These are phyloP conservation scores for Daldinia sp. DNA, from an alignment of 2,329 filamentous ascomycete species.

Conservation along the genomic window DNA sequence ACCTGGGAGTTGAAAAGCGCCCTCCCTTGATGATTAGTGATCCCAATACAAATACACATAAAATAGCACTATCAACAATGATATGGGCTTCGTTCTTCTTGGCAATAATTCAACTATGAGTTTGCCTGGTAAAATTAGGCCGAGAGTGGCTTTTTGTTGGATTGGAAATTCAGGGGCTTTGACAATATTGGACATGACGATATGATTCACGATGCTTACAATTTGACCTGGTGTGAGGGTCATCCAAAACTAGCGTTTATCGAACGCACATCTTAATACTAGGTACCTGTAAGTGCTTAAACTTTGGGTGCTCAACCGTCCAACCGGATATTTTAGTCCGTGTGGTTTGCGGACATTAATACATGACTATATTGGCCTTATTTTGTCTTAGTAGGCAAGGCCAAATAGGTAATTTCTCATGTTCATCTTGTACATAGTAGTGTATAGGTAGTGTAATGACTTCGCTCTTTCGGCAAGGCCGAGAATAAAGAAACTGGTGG, in stretches of 20 bases:
- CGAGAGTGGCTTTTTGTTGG: constrained; percentile 1
- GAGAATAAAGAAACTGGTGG: background rate
- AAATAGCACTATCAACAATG: background rate
- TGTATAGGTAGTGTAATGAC: background rate
- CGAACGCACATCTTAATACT: background rate
- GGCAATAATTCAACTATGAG: background rate
- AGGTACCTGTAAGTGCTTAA: background rate
- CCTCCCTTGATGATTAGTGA: constrained; percentile 6
- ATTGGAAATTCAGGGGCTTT: constrained; percentile 1
- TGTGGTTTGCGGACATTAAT: background rate
- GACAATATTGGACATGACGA: background rate
- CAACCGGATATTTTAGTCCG: background rate
- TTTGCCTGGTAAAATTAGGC: constrained; percentile 3
- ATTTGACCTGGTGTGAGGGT: background rate
- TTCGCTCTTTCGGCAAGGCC: background rate
- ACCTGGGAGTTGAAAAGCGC: background rate
- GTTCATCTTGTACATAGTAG: background rate
- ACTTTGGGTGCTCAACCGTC: too few species aligned
- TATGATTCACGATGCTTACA: background rate
- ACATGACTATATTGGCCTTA: background rate
- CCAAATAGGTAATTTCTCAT: background rate
- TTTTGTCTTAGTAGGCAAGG: background rate
- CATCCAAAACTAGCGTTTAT: background rate
- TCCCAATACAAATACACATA: background rate
- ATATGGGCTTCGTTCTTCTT: background rate